Evolutionary conservation across 306 rosid species (phyloP).

Genomic region (Trichosanthes cucumerina): DNA sequence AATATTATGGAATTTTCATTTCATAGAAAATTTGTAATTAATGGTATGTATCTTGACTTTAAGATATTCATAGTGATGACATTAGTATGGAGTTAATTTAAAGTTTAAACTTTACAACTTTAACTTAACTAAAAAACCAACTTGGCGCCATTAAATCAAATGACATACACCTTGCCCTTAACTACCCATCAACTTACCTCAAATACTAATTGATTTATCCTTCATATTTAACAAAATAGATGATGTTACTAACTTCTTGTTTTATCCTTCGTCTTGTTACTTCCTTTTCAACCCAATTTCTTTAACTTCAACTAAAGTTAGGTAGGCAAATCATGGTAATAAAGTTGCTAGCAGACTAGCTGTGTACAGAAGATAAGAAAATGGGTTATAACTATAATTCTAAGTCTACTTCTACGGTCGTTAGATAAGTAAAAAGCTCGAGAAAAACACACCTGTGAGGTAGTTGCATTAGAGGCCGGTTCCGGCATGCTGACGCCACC

Average conservation of each 20-base stretch:
- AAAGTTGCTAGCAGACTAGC: not conserved
- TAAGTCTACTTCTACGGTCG: not conserved
- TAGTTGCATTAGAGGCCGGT: constrained; percentile 32
- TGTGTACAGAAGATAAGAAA: not conserved
- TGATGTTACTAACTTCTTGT: not conserved
- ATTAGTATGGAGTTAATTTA: not conserved
- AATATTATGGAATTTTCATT: not conserved
- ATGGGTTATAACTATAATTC: not conserved
- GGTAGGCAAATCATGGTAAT: not conserved
- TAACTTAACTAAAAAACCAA: not conserved
- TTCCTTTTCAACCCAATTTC: not conserved
- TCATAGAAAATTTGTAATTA: too few relatives aligned
- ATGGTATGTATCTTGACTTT: not conserved
- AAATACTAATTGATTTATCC: not conserved
- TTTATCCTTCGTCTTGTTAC: not conserved
- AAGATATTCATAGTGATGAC: not conserved
- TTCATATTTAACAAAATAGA: not conserved
- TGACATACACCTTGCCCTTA: not conserved
- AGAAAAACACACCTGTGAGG: constrained; percentile 43
- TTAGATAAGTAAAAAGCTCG: not conserved
- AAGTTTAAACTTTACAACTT: not conserved
- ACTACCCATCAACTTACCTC: not conserved
- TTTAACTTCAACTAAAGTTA: not conserved
- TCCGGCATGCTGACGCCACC: constrained; percentile 38
- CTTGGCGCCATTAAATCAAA: not conserved